phyloP scores from a whole-genome alignment of 139 green algal species.

The Limnomonas spitsbergensis region DNA sequence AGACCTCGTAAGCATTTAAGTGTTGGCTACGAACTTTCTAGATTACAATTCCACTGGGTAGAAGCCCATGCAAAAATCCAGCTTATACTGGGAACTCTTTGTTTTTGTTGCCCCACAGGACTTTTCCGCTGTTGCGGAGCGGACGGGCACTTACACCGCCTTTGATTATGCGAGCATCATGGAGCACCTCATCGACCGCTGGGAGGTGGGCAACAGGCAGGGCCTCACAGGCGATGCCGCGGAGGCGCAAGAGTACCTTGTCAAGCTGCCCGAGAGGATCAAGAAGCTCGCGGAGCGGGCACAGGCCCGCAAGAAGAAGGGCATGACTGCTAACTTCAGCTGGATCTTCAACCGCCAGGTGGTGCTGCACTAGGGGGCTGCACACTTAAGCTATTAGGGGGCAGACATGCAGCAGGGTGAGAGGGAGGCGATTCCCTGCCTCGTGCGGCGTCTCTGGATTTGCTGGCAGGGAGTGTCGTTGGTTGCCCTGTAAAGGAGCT shows the following conservation, averaged over 20 bases:
- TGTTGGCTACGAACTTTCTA: too few species aligned
- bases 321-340: constrained; percentile 59
- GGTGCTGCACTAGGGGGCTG: constrained; percentile 31
- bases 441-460: too few species aligned
- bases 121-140: constrained; percentile 93
- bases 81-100: too few species aligned
- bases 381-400: too few species aligned
- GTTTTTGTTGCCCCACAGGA: constrained; percentile 48
- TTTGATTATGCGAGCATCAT: constrained; percentile 95
- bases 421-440: too few species aligned
- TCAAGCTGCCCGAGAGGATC: constrained; percentile 79
- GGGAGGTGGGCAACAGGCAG: constrained; percentile 45
- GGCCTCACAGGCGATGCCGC: constrained; percentile 58
- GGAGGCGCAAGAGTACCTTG: constrained; percentile 66
- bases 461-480: too few species aligned
- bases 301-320: constrained; percentile 66
- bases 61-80: too few species aligned
- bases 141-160: constrained; percentile 75
- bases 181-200: constrained; percentile 85
- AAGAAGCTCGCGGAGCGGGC: constrained; percentile 80
- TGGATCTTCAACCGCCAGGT: constrained; percentile 90
- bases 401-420: too few species aligned
- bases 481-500: too few species aligned
- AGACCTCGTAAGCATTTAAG: too few species aligned
- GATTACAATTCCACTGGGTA: too few species aligned